A percentile compares a stretch with the other conserved stretches of the same genome.
phyloP scores from a whole-genome alignment of 441 rosid genomes.

The Pelargonium fulgidum region DNA sequence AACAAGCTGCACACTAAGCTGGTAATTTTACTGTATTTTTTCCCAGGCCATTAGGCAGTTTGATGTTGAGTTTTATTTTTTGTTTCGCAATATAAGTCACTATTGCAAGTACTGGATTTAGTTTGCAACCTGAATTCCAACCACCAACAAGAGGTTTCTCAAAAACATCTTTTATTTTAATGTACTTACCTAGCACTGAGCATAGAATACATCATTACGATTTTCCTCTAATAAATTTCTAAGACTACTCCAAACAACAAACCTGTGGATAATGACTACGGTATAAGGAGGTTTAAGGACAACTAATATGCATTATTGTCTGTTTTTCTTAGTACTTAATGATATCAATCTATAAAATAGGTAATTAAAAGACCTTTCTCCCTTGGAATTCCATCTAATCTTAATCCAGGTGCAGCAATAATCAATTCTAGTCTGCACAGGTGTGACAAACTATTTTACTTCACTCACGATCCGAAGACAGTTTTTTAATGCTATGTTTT shows the following conservation, averaged over 20 bases:
- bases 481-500: neutral
- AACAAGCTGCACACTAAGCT: neutral
- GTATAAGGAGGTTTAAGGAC: neutral
- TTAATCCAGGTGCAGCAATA: neutral
- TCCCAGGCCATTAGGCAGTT: neutral
- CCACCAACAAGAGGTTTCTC: neutral
- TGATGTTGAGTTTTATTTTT: neutral
- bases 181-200: neutral
- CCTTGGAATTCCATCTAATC: neutral
- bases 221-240: neutral
- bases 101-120: neutral
- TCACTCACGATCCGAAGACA: constrained; percentile 1
- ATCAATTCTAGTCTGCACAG: neutral
- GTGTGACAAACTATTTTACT: neutral
- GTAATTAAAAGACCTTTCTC: neutral
- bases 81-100: neutral
- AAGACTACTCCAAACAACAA: neutral
- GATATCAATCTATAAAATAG: neutral
- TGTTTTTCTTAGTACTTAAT: neutral
- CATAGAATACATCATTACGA: neutral
- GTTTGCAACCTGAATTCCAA: neutral
- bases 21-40: neutral
- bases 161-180: neutral
- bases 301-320: neutral
- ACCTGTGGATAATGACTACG: neutral